phyloP scores from a whole-genome alignment of 768 basidiomycete species.

The Pisolithus marmoratus region DNA sequence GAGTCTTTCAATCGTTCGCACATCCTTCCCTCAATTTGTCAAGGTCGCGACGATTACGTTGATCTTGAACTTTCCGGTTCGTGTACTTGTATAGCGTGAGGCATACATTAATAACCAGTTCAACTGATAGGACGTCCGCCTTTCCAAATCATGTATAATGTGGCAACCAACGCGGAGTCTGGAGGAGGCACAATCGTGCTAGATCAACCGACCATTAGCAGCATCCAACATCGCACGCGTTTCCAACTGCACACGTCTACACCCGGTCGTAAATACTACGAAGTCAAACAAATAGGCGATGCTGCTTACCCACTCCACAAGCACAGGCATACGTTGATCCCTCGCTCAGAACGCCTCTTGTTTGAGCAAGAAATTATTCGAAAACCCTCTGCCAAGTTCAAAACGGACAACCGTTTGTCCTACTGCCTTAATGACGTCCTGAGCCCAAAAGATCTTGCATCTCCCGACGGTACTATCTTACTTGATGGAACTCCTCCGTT shows the following conservation, averaged over 20 bases:
- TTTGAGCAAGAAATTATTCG: constrained; percentile 84
- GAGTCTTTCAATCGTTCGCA: constrained; percentile 67
- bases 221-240: constrained; percentile 73
- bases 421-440: constrained; percentile 75
- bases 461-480: constrained; percentile 49
- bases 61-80: constrained; percentile 77
- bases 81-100: constrained; percentile 7
- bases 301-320: constrained; percentile 74
- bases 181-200: constrained; percentile 68
- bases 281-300: constrained; percentile 86
- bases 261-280: constrained; percentile 81
- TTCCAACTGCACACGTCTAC: constrained; percentile 77
- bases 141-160: constrained; percentile 89
- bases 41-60: constrained; percentile 74
- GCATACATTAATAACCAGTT: background rate
- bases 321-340: constrained; percentile 56
- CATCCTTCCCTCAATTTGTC: constrained; percentile 74
- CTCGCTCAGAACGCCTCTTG: constrained; percentile 60
- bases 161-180: constrained; percentile 61
- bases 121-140: constrained; percentile 67
- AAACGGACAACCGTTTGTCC: constrained; percentile 54
- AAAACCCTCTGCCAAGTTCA: constrained; percentile 79
- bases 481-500: constrained; percentile 88
- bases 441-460: constrained; percentile 44
- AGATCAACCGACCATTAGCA: constrained; percentile 77